Conservation (phyloP, 2,329 filamentous ascomycete genomes). For the Sclerotinia trifoliorum region DNA sequence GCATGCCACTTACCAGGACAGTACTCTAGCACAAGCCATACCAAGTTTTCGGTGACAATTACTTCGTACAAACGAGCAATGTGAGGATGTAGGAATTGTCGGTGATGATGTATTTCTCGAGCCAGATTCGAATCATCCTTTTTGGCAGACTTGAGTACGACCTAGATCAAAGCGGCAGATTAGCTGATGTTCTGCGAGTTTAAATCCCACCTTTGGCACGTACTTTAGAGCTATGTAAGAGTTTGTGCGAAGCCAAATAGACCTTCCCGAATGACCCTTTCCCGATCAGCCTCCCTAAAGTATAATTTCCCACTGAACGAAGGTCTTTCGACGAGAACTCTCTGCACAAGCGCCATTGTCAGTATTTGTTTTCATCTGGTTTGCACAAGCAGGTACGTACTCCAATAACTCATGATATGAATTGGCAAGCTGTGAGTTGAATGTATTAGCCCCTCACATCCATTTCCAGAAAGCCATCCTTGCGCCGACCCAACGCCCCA, state of each 20-base stretch:
- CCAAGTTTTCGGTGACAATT: constrained; percentile 89
- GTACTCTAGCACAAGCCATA: constrained; percentile 97
- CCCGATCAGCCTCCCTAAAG: constrained; percentile 84
- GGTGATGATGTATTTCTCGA: constrained; percentile 96
- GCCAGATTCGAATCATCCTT: constrained; percentile 95
- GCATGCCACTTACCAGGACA: constrained; percentile 67
- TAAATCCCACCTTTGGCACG: constrained; percentile 31
- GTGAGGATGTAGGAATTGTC: constrained; percentile 95
- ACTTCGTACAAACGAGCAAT: constrained; percentile 97
- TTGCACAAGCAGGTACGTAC: constrained; percentile 53
- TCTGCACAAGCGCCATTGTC: constrained; percentile 49
- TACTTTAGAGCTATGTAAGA: constrained; percentile 97
- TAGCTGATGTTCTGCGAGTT: constrained; percentile 25
- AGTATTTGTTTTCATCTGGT: constrained; percentile 26
- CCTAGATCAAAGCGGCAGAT: constrained; percentile 50
- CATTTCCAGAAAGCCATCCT: constrained; percentile 29
- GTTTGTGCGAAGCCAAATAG: constrained; percentile 92
- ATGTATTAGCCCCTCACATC: constrained; percentile 29
- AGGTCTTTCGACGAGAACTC: constrained; percentile 93
- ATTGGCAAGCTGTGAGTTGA: constrained; percentile 75
- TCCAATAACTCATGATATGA: constrained; percentile 96
- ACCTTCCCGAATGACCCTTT: constrained; percentile 99
- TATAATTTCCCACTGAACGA: constrained; percentile 91
- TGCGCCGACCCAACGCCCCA: constrained; percentile 17
- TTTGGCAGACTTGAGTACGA: constrained; percentile 96